Conservation (phyloP, 1,284 basidiomycete genomes). For the Sanghuangporus sanghuang region DNA sequence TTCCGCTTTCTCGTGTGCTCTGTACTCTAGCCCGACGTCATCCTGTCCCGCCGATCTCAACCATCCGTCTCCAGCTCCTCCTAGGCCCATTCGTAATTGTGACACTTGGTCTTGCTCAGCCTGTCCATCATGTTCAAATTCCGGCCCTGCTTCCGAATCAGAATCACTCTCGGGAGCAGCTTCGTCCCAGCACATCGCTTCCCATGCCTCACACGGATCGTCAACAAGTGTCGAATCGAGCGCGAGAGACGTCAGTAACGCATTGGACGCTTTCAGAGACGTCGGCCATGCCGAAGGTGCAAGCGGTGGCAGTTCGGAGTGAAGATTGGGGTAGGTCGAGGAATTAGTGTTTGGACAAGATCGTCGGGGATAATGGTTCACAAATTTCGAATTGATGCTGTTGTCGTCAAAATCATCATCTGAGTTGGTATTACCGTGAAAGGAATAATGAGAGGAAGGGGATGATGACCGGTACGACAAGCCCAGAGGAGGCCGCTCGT, state of each 20-base stretch:
- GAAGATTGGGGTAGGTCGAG: background rate
- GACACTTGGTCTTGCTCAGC: background rate
- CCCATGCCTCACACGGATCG: slow-evolving; percentile 3
- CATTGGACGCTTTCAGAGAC: background rate
- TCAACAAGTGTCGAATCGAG: slow-evolving; percentile 2
- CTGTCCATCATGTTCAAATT: background rate
- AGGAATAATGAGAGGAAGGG: background rate
- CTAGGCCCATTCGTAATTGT: background rate
- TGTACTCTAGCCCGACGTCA: background rate
- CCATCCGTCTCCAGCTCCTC: background rate
- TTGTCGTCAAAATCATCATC: background rate
- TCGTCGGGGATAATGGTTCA: background rate
- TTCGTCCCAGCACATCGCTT: slow-evolving; percentile 10
- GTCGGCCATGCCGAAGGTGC: background rate
- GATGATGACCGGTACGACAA: background rate
- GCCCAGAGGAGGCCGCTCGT: background rate
- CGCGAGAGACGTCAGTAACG: background rate
- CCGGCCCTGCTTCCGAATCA: background rate
- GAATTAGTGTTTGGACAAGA: background rate
- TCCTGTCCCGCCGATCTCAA: too few relatives aligned
- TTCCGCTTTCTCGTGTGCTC: background rate
- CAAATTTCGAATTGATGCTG: background rate
- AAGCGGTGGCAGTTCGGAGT: background rate
- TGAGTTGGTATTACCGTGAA: background rate
- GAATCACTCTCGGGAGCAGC: background rate